Base-by-base conservation (phyloP, 768 basidiomycete genomes). In the Macrocybe gigantea region DNA sequence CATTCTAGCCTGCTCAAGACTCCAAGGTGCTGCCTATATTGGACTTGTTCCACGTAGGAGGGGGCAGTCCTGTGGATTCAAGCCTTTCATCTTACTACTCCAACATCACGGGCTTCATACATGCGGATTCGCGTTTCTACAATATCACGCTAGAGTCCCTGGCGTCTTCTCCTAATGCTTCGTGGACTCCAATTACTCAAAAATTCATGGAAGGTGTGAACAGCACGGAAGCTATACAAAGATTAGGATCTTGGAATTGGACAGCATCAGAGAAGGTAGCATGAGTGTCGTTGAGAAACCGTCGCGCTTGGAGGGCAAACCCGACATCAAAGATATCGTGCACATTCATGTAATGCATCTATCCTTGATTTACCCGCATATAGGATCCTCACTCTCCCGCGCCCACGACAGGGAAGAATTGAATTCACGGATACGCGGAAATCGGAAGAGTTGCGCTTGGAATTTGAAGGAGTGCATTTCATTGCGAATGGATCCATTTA, bases 391-490 rank as follows among this genome's bases (percentile, higher is more conserved):
- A 22, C 22, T 22, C 1, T 1, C 22, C 22, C 22, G 2, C 29
- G 43, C 29, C 30, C 42, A 33, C 53, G 33, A 49, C 50, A 90
- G 88, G 89, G 88, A 33, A 82, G 77, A 52, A 71, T 88, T 15
- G 88, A 90, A 50, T 58, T 89, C n/a, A 73, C 72, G 10, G 76
- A 83, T 53, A 56, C 68, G 6, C 60, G 62, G n/a, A 74, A 63
- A 4, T 62, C 69, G 0, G 80, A 81, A 40, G 82, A 85, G 41
- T 61, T 88, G 38, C 71, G 77, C 33, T 64, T 90, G 1, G 85
- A 90, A 50, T 82, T 92, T 52, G 83, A 85, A 59, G 89, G 85
- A 1, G 70, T 91, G 15, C 88, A 91, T 62, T 83, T 89, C 58
- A 55, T 86, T 8, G 61, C 72, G 22, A 85, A 85, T 47, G 89